Evolutionary conservation across 768 basidiomycete species (phyloP), one percentile per base, ranked within the genome.

Genomic region (Lentinula detonsa): DNA sequence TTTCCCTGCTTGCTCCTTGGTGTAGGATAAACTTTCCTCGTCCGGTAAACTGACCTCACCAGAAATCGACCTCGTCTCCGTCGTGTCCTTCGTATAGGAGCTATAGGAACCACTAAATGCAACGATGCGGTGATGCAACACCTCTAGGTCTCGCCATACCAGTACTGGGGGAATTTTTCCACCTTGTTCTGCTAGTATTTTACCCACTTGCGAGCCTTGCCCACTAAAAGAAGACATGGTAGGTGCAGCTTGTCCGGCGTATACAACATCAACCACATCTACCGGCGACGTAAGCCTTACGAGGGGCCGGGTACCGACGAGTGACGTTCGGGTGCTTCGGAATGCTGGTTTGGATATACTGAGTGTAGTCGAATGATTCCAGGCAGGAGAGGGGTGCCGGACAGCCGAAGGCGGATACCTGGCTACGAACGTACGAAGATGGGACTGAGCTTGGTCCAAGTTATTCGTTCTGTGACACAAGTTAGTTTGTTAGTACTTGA

Each of bases 151-250:
- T 15, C 74, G 65, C 69, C 94, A 96, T 11, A 84, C 79, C 21
- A 96, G 66, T 43, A 94, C 70, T 0, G 94, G 94, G 0, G 94
- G 91, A 5, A 97, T 87, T 23, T 80, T 69, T 65, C 93, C 88
- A 50, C 23, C 46, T 16, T 9, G 28, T 28, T 28, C 28, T 28
- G 28, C 28, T 28, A 28, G 28, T 28, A 28, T 23, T 23, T n/a
- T 7, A 8, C 8, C 7, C n/a, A 18, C 15, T 48, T 23, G 45
- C 8, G 45, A 23, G 45, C 8, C n/a, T n/a, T 8, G 45, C 7
- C 8, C 21, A 48, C n/a, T 48, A 18, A 15, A 48, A 8, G 45
- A n/a, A n/a, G 45, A 48, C 7, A 8, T 7, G 13, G 11, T 2
- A 31, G 23, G 31, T 31, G 28, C 28, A 9, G 37, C 7, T 39